Base-by-base conservation (phyloP, 2,329 filamentous ascomycete species). In the Colletotrichum orchidophilum region DNA sequence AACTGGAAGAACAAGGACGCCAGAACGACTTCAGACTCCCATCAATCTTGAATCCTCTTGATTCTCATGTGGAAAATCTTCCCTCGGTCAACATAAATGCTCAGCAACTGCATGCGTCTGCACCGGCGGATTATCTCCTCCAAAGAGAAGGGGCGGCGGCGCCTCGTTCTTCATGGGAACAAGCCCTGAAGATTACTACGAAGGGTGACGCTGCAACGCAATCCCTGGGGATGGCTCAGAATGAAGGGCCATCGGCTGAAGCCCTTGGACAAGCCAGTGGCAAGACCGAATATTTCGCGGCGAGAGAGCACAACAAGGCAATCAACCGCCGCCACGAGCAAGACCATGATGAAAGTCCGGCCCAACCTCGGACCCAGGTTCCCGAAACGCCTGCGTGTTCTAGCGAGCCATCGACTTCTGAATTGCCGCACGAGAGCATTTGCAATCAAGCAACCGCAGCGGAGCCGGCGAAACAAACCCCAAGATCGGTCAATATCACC, bases 231-330 rank as follows among this genome's bases (percentile, higher is more conserved):
- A 26, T 46, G n/a, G 5, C 50, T 8, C 69, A 63, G 35, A 54
- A 52, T 24, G 53, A 59, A 18, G 59, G 53, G 3, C 15, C 54
- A 5, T 70, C 70, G 7, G 79, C 78, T 18, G 77, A 80, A 49
- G 60, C 74, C 7, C 75, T 84, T 53, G 82, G 82, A 1, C 74
- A 77, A 27, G 80, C 76, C 61, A 80, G 78, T 3, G 83, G 81
- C 1, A 84, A 84, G 60, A 70, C 70, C 9, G 82, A 83, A 26
- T 85, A 75, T 61, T 85, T 84, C 61, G 75, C 75, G 3, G 83
- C 83, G 6, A 77, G 83, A 29, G 83, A 82, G 57, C 74, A 77
- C 26, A 85, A 84, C 63, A 81, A 77, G 42, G 63, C 50, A 26
- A 42, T 42, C 13, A 29, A 66, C n/a, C 53, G 58, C 13, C 52